Evolutionary conservation across 148 eudicot genomes (phyloP).

Genomic region (Chenopodium berlandieri): DNA sequence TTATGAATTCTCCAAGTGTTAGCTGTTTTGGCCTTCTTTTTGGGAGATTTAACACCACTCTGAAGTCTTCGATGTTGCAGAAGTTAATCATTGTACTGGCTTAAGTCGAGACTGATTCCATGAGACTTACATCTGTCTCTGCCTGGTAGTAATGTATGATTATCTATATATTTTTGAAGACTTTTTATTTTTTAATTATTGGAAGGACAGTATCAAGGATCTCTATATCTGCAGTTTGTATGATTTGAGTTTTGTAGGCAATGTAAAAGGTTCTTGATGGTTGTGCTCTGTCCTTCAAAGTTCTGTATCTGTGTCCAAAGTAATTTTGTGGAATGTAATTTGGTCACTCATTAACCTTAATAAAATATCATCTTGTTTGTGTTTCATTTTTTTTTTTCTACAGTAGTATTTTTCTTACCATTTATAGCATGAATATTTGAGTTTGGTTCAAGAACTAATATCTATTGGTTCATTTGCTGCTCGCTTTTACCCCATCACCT

Average conservation of each 20-base stretch:
- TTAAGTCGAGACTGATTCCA: neutral
- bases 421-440: neutral
- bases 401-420: neutral
- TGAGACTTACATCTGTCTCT: neutral
- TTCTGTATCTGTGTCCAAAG: conserved; percentile 9
- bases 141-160: neutral
- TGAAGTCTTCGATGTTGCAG: conserved; percentile 6
- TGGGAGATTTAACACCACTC: neutral
- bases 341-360: neutral
- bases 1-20: neutral
- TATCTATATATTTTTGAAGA: conserved; percentile 14
- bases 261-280: neutral
- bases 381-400: no score
- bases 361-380: neutral
- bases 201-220: conserved; percentile 4
- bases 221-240: neutral
- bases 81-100: neutral
- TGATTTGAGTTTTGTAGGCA: conserved; percentile 1
- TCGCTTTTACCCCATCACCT: no score
- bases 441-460: neutral
- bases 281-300: neutral
- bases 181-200: conserved; percentile 8
- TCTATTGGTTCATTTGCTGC: no score
- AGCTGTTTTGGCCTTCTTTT: conserved; percentile 2
- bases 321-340: neutral